phyloP scores from a whole-genome alignment of 768 basidiomycete genomes.

The Lentinula boryana region DNA sequence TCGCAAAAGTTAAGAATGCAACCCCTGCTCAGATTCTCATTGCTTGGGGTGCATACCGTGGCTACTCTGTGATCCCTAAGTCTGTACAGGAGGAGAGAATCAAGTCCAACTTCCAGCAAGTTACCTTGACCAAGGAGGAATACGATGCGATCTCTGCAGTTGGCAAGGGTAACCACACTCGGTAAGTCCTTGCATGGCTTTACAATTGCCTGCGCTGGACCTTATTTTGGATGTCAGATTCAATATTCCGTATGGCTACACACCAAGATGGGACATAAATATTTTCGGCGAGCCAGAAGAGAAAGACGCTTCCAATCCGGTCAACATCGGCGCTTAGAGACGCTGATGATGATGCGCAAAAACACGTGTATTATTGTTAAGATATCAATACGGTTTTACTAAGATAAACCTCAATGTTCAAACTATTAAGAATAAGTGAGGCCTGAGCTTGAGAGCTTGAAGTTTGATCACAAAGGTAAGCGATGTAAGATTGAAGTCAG shows the following conservation, averaged over 20 bases:
- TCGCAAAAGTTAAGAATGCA: constrained; percentile 58
- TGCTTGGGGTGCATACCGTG: constrained; percentile 73
- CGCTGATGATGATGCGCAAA: too few species aligned
- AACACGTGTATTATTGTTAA: neutral
- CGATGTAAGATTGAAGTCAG: too few species aligned
- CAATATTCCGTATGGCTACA: constrained; percentile 61
- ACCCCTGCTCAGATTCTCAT: constrained; percentile 79
- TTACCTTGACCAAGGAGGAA: constrained; percentile 60
- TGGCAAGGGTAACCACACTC: constrained; percentile 39
- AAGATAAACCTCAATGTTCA: too few species aligned
- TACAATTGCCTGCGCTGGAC: neutral
- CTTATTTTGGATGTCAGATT: constrained; percentile 27
- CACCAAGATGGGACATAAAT: constrained; percentile 64
- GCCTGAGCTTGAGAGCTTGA: too few species aligned
- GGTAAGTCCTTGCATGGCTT: constrained; percentile 18
- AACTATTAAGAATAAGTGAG: too few species aligned
- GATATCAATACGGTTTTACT: too few species aligned
- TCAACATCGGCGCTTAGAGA: constrained; percentile 21
- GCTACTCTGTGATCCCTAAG: constrained; percentile 83
- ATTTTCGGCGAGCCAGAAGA: constrained; percentile 64
- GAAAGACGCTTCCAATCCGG: constrained; percentile 27
- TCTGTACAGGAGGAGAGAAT: constrained; percentile 68
- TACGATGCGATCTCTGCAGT: constrained; percentile 52
- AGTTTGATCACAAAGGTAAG: too few species aligned
- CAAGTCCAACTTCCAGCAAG: constrained; percentile 72